Evolutionary conservation across 495 filamentous ascomycete species (phyloP), one percentile per base, ranked within the genome.

Genomic region (Tuber aestivum): DNA sequence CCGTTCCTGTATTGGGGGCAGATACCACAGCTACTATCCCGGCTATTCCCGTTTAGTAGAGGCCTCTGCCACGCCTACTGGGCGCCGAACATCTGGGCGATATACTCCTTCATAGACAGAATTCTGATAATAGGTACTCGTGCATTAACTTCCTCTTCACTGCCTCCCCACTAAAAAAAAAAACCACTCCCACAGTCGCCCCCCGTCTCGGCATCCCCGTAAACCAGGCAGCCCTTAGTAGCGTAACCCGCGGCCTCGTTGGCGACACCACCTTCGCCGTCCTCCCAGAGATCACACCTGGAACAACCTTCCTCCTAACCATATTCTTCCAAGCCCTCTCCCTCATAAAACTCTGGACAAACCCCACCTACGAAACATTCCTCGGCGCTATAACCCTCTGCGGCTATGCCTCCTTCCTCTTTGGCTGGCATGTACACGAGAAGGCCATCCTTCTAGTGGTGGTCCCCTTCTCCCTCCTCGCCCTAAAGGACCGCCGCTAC

Each of bases 351-450:
- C 90, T 98, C 50, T 97, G 95, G 86, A 74, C 90, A 23, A 86
- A 87, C 68, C 94, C 95, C 10, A 92, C 90, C 23, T 96, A 92
- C 90, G 91, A 96, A 41, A 92, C 87, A 41, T 98, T 99, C 83
- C 86, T 97, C 71, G 93, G 93, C 14, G 92, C 93, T 7, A 87
- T 97, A 23, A 97, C 94, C 2, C 90, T 97, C n/a, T 97, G 95
- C 80, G 95, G 92, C 72, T 99, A 97, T 79, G 93, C 94, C 0
- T 97, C 95, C 0, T 99, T 99, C 85, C 88, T 99, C 35, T 97
- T 98, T 76, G 95, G 95, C 71, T 99, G 95, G 95, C 95, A 99
- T 82, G 95, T 99, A 32, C 95, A 99, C 80, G 95, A 99, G 81
- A 99, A 99, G 82, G 95, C 95, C 10, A 92, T 99, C 42, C 90